A percentile compares a stretch with the other conserved stretches of the same genome.
Conservation (phyloP, 495 filamentous ascomycete genomes). For the Podospora didyma region DNA sequence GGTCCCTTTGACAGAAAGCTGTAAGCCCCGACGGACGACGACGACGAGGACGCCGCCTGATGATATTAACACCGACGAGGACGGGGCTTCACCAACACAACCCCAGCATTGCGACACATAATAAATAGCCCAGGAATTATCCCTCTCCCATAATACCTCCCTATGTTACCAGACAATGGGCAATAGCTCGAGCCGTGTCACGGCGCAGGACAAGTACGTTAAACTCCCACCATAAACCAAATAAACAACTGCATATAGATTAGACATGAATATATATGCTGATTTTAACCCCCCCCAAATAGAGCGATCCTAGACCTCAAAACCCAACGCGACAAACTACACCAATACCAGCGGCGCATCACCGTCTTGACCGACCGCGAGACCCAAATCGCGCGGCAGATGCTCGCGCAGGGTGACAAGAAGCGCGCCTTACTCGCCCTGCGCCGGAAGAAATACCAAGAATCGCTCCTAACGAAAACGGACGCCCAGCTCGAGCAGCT, state of each 20-base stretch:
- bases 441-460: slow-evolving; percentile 95
- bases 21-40: too few relatives aligned
- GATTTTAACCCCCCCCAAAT: too few relatives aligned
- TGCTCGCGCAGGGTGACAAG: slow-evolving; percentile 71
- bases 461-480: slow-evolving; percentile 82
- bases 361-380: slow-evolving; percentile 77
- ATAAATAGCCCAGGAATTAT: too few relatives aligned
- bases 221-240: background rate
- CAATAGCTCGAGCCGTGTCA: slow-evolving; percentile 40
- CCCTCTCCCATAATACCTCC: background rate
- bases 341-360: slow-evolving; percentile 89
- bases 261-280: background rate
- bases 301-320: slow-evolving; percentile 93
- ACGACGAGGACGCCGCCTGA: too few relatives aligned
- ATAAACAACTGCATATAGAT: background rate
- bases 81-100: too few relatives aligned
- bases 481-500: slow-evolving; percentile 86
- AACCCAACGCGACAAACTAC: slow-evolving; percentile 92
- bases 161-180: slow-evolving; percentile 36
- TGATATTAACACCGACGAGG: too few relatives aligned
- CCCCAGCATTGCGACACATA: too few relatives aligned
- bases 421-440: slow-evolving; percentile 80
- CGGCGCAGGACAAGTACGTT: slow-evolving; percentile 49
- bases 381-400: slow-evolving; percentile 75
- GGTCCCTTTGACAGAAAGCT: background rate